These are phyloP conservation scores for maize (Zea mays) DNA, from an alignment of 176 grass and related monocot genomes.

Conservation along the genomic window Zm-B73-REFERENCE-NAM-5.0 NC_050100.1:147572001-147572500, in stretches of 20 bases:
- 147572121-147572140: conserved; percentile 92
- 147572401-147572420: conserved; percentile 21
- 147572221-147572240: conserved; percentile 57
- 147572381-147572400: conserved; percentile 60
- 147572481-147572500: neutral
- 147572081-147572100: conserved; percentile 38
- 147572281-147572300: conserved; percentile 89
- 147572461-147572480: too few species aligned
- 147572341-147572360: conserved; percentile 74
- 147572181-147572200: conserved; percentile 66
- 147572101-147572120: conserved; percentile 90
- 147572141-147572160: conserved; percentile 85
- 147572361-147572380: conserved; percentile 78
- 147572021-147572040: conserved; percentile 21
- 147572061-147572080: conserved; percentile 35
- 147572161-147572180: conserved; percentile 67
- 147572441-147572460: neutral
- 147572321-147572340: conserved; percentile 77
- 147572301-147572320: conserved; percentile 81
- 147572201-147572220: conserved; percentile 32
- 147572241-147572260: conserved; percentile 60
- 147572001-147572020: conserved; percentile 34
- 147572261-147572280: conserved; percentile 77
- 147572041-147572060: conserved; percentile 22
- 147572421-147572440: neutral